Conservation (phyloP, 345 rosid species). For the Lenwebbia sp. region DNA sequence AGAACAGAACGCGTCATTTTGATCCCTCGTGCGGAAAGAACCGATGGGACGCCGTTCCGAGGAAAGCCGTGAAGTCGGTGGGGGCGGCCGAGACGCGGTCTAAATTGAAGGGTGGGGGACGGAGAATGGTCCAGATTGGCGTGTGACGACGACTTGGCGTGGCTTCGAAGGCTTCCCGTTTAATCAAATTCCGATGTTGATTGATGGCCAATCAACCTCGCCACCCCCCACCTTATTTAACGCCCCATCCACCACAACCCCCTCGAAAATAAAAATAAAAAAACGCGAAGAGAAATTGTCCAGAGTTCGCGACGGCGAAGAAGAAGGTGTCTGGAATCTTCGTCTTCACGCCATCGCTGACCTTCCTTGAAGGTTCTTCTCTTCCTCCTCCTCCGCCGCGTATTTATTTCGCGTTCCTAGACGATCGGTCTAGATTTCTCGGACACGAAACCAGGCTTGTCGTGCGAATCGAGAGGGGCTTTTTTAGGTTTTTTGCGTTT, state of each 20-base stretch:
- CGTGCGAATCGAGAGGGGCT: background rate
- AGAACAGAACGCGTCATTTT: background rate
- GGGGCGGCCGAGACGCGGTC: too few relatives aligned
- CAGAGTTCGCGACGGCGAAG: background rate
- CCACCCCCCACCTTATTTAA: background rate
- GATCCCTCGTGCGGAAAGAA: background rate
- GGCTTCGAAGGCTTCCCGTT: background rate
- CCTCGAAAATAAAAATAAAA: background rate
- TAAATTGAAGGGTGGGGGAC: background rate
- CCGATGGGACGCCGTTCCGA: background rate
- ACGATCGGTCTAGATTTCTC: background rate
- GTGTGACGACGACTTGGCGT: background rate
- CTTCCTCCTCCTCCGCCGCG: background rate
- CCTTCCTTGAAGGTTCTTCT: background rate
- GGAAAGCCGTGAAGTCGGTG: background rate
- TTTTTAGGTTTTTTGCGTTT: too few relatives aligned
- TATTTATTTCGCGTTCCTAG: background rate
- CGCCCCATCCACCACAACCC: background rate
- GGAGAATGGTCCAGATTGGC: background rate
- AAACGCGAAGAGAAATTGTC: background rate
- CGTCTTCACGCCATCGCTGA: background rate
- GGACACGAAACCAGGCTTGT: background rate
- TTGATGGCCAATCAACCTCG: background rate
- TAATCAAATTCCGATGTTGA: background rate
- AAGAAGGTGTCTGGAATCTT: background rate